These are phyloP conservation scores for Neurospora crassa DNA, from an alignment of 2,329 filamentous ascomycete genomes.

Conservation along the genomic window DNA sequence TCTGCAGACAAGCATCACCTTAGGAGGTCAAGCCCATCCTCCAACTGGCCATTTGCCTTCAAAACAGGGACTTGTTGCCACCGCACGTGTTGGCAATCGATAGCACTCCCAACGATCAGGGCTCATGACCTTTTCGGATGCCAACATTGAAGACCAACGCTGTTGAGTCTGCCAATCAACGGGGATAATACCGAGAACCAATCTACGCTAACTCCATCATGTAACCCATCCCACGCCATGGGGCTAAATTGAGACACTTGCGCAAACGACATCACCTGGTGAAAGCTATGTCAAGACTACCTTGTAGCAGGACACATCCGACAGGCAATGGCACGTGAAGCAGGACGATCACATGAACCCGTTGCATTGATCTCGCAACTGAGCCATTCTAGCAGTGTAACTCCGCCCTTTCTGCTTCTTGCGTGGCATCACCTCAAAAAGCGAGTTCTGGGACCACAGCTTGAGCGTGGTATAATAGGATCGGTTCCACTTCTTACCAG, in stretches of 20 bases:
- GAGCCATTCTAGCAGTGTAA: background rate
- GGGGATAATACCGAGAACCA: background rate
- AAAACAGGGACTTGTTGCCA: background rate
- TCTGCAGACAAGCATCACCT: background rate
- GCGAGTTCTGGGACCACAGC: background rate
- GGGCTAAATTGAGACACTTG: background rate
- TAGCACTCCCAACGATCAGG: background rate
- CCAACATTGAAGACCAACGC: background rate
- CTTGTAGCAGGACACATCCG: background rate
- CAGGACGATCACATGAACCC: background rate
- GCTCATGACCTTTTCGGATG: background rate
- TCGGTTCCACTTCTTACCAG: background rate
- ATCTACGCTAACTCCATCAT: background rate
- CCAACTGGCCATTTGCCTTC: background rate
- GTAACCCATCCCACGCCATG: background rate
- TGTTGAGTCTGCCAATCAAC: background rate
- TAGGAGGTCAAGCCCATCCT: background rate
- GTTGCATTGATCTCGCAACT: background rate
- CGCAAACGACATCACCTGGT: background rate
- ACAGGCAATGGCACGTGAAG: background rate
- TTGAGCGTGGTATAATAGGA: background rate
- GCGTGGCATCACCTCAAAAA: background rate
- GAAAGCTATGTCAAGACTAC: background rate
- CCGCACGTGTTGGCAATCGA: background rate
- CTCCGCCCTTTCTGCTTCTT: background rate